These are phyloP conservation scores for Citrus cavaleriei DNA, from an alignment of 345 rosid genomes.

Conservation along the genomic window DNA sequence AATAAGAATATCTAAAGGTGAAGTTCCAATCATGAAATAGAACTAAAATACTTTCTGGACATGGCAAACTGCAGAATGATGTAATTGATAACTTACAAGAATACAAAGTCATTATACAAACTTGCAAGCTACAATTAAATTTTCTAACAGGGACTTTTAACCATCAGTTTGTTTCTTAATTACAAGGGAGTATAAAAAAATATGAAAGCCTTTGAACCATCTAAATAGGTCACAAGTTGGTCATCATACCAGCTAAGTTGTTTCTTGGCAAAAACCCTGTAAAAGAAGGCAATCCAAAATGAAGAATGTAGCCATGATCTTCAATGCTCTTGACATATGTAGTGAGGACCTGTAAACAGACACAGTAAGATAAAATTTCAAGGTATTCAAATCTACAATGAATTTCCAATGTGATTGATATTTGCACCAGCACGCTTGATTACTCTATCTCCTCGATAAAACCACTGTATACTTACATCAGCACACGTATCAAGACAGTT, in stretches of 20 bases:
- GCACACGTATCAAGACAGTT: neutral
- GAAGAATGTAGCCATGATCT: conserved; percentile 96
- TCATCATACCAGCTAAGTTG: conserved; percentile 44
- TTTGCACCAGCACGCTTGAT: neutral
- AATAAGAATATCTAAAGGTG: neutral
- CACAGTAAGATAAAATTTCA: neutral
- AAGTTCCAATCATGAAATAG: neutral
- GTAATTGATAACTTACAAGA: neutral
- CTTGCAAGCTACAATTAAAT: neutral
- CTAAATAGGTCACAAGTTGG: neutral
- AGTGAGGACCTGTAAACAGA: conserved; percentile 55
- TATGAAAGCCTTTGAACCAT: neutral
- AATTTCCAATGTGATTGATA: neutral
- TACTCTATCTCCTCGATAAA: neutral
- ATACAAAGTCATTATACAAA: neutral
- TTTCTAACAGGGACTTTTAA: neutral
- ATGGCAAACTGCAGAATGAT: neutral
- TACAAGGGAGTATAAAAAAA: neutral
- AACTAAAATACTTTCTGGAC: neutral
- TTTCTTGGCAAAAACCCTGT: conserved; percentile 70
- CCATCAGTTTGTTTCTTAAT: neutral
- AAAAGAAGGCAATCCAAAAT: conserved; percentile 78
- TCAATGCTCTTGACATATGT: conserved; percentile 84
- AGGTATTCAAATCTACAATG: neutral
- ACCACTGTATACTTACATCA: neutral